Evolutionary conservation across 225 moss, liverwort and hornwort genomes (phyloP), one percentile per base, ranked within the genome.

Genomic region (Pseudoscleropodium purum): DNA sequence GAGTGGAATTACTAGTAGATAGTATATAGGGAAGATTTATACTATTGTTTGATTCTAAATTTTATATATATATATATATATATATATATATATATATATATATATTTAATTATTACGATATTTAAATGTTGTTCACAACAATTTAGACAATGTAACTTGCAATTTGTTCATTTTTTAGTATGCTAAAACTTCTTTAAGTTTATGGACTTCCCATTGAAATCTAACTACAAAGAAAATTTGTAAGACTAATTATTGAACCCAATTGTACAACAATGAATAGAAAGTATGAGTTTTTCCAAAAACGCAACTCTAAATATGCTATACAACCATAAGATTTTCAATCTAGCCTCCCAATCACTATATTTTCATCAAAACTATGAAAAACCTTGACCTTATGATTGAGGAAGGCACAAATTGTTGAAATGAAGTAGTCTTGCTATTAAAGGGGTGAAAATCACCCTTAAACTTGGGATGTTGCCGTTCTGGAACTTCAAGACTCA

Each of bases 351-450:
- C 9, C 29, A 74, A 30, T 74, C 6, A 47, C 2, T 17, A 1
- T 74, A 74, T 74, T 29, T 7, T 5, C 1, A 6, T 45, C 3
- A 45, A 74, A 45, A 41, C 72, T 43, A 43, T 72, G 0, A 27
- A 43, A 26, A 43, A 2, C 1, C 25, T 0, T 4, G 0, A 27
- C 26, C 8, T 26, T 16, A 27, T 0, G 0, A 43, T 2, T 27
- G 3, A 72, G 2, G 9, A 1, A 27, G 15, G 37, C 1, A 0
- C 1, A 4, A 73, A 73, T 73, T 16, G 2, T 72, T 41, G 27
- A 5, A 72, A 72, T 72, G 9, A 72, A 37, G 7, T 3, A 72
- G 0, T 9, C 15, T 9, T 14, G 61, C 2, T 41, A 5, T 15
- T 15, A 41, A 11, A 73, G 0, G 5, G 43, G 9, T 2, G 3